These are phyloP conservation scores for Pachysandra terminalis DNA, from an alignment of 164 flowering plant genomes.

Conservation along the genomic window DNA sequence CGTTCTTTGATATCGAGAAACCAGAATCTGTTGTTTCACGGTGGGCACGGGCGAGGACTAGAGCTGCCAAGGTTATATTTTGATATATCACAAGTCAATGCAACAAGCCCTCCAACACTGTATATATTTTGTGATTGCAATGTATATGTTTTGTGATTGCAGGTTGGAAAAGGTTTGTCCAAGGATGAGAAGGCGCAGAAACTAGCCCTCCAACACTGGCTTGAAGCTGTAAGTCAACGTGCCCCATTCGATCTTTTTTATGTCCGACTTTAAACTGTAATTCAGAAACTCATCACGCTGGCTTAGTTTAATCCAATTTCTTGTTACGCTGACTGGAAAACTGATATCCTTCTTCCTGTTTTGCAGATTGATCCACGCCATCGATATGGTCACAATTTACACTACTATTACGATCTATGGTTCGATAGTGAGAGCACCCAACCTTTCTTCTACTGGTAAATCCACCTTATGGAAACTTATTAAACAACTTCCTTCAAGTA, in stretches of 20 bases:
- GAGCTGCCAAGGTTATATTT: slow-evolving; percentile 42
- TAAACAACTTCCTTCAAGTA: not conserved
- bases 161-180: slow-evolving; percentile 53
- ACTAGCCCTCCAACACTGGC: slow-evolving; percentile 57
- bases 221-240: slow-evolving; percentile 50
- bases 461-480: not conserved
- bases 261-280: not conserved
- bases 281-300: not conserved
- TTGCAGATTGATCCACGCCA: slow-evolving; percentile 70
- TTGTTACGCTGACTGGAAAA: not conserved
- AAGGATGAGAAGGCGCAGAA: slow-evolving; percentile 56
- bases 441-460: slow-evolving; percentile 70
- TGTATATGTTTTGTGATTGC: slow-evolving; percentile 3
- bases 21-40: slow-evolving; percentile 51
- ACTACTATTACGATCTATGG: slow-evolving; percentile 57
- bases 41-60: slow-evolving; percentile 56
- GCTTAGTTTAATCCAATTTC: not conserved
- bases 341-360: not conserved
- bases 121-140: not conserved
- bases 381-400: slow-evolving; percentile 68
- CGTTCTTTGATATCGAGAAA: slow-evolving; percentile 39
- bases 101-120: not conserved
- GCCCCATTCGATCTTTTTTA: not conserved
- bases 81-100: not conserved
- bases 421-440: slow-evolving; percentile 46